Conservation (phyloP, 2,329 filamentous ascomycete genomes). For the Pestalotiopsis sp. region DNA sequence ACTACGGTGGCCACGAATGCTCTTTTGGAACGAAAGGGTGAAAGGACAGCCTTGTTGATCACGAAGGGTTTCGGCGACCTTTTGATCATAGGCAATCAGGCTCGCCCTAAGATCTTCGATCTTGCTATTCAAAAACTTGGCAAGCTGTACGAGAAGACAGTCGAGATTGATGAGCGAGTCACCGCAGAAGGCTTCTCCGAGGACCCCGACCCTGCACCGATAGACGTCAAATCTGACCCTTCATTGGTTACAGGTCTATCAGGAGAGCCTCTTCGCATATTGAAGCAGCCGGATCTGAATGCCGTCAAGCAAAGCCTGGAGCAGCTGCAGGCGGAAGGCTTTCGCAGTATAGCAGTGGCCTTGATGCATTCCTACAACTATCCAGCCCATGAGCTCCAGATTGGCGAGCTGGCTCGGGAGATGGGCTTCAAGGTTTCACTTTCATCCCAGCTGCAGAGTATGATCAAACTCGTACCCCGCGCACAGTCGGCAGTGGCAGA, state of each 20-base stretch:
- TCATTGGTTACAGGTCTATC: constrained; percentile 63
- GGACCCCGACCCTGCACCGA: constrained; percentile 53
- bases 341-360: constrained; percentile 56
- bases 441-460: constrained; percentile 61
- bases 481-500: constrained; percentile 67
- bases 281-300: constrained; percentile 58
- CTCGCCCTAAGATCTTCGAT: constrained; percentile 72
- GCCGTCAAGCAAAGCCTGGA: constrained; percentile 59
- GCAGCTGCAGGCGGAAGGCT: constrained; percentile 60
- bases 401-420: constrained; percentile 61
- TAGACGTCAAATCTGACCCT: constrained; percentile 38
- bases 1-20: constrained; percentile 78
- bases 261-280: constrained; percentile 68
- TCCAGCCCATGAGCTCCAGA: constrained; percentile 62
- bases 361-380: constrained; percentile 76
- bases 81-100: constrained; percentile 73
- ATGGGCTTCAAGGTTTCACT: constrained; percentile 70
- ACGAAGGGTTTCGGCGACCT: constrained; percentile 71
- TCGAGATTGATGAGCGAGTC: constrained; percentile 73
- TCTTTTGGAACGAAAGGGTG: constrained; percentile 72
- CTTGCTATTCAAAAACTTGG: constrained; percentile 68
- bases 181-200: constrained; percentile 75
- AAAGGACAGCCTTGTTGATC: constrained; percentile 69
- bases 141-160: constrained; percentile 66
- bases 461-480: constrained; percentile 63